phyloP scores from a whole-genome alignment of 2,329 filamentous ascomycete genomes.

The Polychaeton citri region DNA sequence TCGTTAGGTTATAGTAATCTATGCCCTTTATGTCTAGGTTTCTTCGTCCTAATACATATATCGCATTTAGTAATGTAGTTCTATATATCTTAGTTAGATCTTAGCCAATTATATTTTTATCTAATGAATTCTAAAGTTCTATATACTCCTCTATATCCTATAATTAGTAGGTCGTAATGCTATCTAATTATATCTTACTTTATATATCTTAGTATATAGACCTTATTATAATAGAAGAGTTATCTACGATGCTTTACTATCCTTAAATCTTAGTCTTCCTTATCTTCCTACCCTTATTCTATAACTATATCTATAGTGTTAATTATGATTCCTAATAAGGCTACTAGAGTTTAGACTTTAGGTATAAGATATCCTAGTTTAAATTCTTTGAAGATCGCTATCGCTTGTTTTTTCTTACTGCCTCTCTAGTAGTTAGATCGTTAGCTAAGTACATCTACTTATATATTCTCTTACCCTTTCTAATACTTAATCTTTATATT shows the following conservation, averaged over 20 bases:
- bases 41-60: not conserved
- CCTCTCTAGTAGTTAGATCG: not conserved
- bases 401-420: not conserved
- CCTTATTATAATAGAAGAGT: not conserved
- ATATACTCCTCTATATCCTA: not conserved
- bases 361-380: not conserved
- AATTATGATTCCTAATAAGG: not conserved
- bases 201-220: not conserved
- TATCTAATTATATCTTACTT: not conserved
- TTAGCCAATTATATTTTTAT: not conserved
- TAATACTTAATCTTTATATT: not conserved
- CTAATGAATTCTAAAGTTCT: not conserved
- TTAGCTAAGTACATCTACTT: not conserved
- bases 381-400: not conserved
- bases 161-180: not conserved
- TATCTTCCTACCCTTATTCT: not conserved
- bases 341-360: not conserved
- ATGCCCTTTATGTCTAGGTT: not conserved
- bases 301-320: not conserved
- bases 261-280: not conserved
- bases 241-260: not conserved
- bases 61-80: not conserved
- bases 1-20: not conserved
- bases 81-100: not conserved
- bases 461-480: not conserved